These are phyloP conservation scores for Sclerotinia nivalis DNA, from an alignment of 2,329 filamentous ascomycete genomes.

Conservation along the genomic window DNA sequence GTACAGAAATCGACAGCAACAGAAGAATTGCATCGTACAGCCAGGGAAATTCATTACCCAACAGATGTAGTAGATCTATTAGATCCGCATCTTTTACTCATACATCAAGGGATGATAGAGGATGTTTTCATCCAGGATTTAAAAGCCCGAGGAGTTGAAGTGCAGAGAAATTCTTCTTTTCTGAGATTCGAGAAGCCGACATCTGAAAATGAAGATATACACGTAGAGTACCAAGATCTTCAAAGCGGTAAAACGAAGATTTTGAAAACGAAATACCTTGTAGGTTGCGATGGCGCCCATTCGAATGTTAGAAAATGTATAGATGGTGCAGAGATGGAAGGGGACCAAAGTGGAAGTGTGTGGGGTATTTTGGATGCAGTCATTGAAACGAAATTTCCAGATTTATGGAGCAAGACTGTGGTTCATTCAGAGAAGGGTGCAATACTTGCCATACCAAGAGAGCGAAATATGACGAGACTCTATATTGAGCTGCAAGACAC, in stretches of 20 bases:
- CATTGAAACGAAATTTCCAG: slow-evolving; percentile 51
- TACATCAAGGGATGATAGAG: slow-evolving; percentile 52
- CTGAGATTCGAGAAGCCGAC: slow-evolving; percentile 42
- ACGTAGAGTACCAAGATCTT: slow-evolving; percentile 55
- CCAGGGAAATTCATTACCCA: slow-evolving; percentile 44
- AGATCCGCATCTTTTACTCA: slow-evolving; percentile 48
- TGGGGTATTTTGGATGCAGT: slow-evolving; percentile 58
- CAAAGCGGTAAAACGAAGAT: slow-evolving; percentile 53
- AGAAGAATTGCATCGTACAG: slow-evolving; percentile 30
- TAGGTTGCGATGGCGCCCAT: slow-evolving; percentile 61
- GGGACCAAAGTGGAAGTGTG: slow-evolving; percentile 56
- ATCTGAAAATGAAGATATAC: slow-evolving; percentile 37
- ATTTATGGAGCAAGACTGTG: slow-evolving; percentile 59
- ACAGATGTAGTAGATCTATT: slow-evolving; percentile 35
- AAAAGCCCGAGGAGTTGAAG: slow-evolving; percentile 48
- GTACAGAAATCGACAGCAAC: slow-evolving; percentile 29
- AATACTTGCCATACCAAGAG: slow-evolving; percentile 63
- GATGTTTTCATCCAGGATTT: slow-evolving; percentile 58
- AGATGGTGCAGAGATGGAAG: slow-evolving; percentile 57
- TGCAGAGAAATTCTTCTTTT: slow-evolving; percentile 47
- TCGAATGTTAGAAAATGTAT: slow-evolving; percentile 53
- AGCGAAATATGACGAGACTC: slow-evolving; percentile 60
- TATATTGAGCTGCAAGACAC: slow-evolving; percentile 61
- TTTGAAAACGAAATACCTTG: slow-evolving; percentile 61
- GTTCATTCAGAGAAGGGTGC: slow-evolving; percentile 58